Base-by-base conservation (phyloP, 2,329 filamentous ascomycete genomes). In the Elsinoe perseae region DNA sequence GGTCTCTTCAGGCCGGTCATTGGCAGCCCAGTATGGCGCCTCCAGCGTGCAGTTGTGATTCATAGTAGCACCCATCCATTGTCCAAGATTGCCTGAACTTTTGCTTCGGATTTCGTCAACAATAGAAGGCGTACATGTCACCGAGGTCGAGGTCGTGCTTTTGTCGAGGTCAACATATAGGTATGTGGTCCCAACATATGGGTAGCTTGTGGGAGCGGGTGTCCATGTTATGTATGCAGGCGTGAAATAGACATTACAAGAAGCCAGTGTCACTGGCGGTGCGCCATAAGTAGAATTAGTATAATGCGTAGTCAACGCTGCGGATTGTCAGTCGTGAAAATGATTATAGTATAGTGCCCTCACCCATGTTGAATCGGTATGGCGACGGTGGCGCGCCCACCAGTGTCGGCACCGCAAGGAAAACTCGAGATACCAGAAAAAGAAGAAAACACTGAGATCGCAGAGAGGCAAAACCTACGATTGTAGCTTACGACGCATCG, bases 81-180 rank as follows among this genome's bases (percentile, higher is more conserved):
- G 27, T 18, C 28, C 48, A n/a, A 48, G n/a, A n/a, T 28, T 30
- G 21, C 23, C 27, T 7, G 32, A 36, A 23, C 43, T 23, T 28
- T 48, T 28, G n/a, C 42, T 46, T 21, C 21, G 23, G 20, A 25
- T 23, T 2, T 46, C 42, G 10, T 46, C 42, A n/a, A 46, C 42
- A 9, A 46, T 30, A n/a, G 46, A 50, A 16, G 46, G 46, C 14
- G 46, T 50, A 20, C 46, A 50, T 14, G 46, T 50, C n/a, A 50
- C 46, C 10, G 46, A 50, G 2, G 46, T 50, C 9, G 46, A 50
- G 8, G 46, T 50, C 2, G 46, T 50, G 27, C 32, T 50, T 14
- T 32, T 34, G 10, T 50, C 28, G 25, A 27, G 25, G 27, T 50
- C 46, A 10, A 50, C 46, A 32, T 30, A 50, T 8, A 50, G 14